phyloP scores from a whole-genome alignment of 1,284 basidiomycete genomes.

The Tilletia horrida region DNA sequence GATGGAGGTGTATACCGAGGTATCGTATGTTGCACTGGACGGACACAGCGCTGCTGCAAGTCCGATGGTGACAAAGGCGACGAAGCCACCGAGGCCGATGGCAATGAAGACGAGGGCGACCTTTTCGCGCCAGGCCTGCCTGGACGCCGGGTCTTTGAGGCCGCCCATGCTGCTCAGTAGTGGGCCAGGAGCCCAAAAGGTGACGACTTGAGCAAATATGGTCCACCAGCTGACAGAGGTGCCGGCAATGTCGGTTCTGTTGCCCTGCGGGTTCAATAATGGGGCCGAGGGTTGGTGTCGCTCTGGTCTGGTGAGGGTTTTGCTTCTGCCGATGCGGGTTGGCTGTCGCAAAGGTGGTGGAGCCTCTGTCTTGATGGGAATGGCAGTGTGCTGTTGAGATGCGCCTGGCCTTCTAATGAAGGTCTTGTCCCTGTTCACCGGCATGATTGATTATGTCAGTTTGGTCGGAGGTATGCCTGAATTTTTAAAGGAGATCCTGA shows the following conservation, averaged over 20 bases:
- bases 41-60: constrained; percentile 90
- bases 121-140: constrained; percentile 54
- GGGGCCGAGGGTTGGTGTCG: constrained; percentile 64
- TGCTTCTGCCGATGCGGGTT: constrained; percentile 47
- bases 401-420: constrained; percentile 47
- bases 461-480: too few relatives aligned
- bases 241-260: constrained; percentile 19
- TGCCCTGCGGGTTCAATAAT: constrained; percentile 66
- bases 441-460: neutral
- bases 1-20: constrained; percentile 33
- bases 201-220: constrained; percentile 35
- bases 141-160: constrained; percentile 37
- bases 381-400: constrained; percentile 35
- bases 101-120: constrained; percentile 47
- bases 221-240: constrained; percentile 37
- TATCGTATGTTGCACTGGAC: constrained; percentile 48
- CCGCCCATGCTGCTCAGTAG: constrained; percentile 55
- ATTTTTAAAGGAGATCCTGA: too few relatives aligned
- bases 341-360: constrained; percentile 52
- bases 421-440: constrained; percentile 31
- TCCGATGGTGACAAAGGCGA: constrained; percentile 92
- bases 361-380: constrained; percentile 44
- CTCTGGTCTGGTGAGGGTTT: constrained; percentile 70
- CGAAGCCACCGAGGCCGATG: constrained; percentile 66
- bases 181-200: constrained; percentile 50